Evolutionary conservation across 495 filamentous ascomycete species (phyloP).

Genomic region (Penicillium riverlandense): DNA sequence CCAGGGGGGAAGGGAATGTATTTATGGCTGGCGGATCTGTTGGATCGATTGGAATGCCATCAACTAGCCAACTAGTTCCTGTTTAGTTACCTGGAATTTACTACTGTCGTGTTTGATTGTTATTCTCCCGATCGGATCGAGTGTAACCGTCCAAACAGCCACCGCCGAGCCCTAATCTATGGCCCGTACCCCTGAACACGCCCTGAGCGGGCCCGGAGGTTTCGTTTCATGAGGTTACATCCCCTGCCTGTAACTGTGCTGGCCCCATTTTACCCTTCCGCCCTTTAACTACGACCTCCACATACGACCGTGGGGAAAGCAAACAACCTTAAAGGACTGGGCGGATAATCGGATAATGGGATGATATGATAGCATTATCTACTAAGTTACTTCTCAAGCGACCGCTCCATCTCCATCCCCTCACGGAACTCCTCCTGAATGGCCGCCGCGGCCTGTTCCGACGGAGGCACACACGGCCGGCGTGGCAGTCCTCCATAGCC

Average conservation of each 20-base stretch:
- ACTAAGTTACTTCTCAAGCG: slow-evolving; percentile 24
- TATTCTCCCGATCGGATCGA: too few species aligned
- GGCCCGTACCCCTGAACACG: too few species aligned
- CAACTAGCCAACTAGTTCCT: too few species aligned
- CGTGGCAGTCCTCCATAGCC: slow-evolving; percentile 76
- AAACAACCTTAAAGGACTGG: background rate
- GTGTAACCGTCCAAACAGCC: too few species aligned
- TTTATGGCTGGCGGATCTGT: background rate
- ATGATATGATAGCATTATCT: background rate
- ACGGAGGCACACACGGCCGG: slow-evolving; percentile 68
- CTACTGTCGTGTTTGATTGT: too few species aligned
- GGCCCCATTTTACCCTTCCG: too few species aligned
- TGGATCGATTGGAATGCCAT: background rate
- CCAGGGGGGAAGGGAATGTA: background rate
- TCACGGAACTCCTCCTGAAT: slow-evolving; percentile 71
- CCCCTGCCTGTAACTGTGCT: background rate
- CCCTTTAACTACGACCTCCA: slow-evolving; percentile 12
- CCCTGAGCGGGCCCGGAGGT: slow-evolving; percentile 1
- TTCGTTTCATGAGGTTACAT: slow-evolving; percentile 16
- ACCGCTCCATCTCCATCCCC: slow-evolving; percentile 61
- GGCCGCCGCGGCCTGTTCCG: slow-evolving; percentile 46
- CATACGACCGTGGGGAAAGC: slow-evolving; percentile 8
- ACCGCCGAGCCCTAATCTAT: too few species aligned
- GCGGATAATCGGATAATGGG: background rate
- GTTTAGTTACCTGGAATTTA: too few species aligned